Evolutionary conservation across 2,329 filamentous ascomycete genomes (phyloP), one percentile per base, ranked within the genome.

Genomic region (Aspergillus latus): DNA sequence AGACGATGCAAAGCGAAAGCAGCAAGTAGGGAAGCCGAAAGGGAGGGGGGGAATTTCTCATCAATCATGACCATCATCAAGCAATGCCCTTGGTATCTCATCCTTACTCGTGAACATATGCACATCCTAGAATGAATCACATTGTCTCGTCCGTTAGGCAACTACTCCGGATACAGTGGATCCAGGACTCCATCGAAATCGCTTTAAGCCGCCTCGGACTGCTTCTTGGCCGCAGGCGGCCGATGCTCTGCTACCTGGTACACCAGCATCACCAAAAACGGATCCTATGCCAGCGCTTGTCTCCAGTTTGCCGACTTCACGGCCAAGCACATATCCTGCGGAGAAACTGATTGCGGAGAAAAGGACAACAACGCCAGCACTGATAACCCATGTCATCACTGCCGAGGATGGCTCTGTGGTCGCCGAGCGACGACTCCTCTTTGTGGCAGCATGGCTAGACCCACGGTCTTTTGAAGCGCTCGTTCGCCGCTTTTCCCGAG

Each of bases 291-390:
- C 68, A 4, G 65, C 65, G 21, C 63, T 69, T 40, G 71, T 77
- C 64, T 86, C 84, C 2, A 80, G 72, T 50, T 78, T 75, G 1
- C 83, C 83, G 4, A 82, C 78, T 60, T 87, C 84, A 53, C 79
- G 79, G 9, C 85, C 85, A 11, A 86, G 76, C 11, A 82, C 80
- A 64, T 87, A 87, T 1, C 85, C 85, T 4, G 85, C 84, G 0
- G 82, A 83, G 68, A 87, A 88, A 63, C 83, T 85, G 59, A 87
- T 80, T 2, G 84, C 85, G 13, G 82, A 84, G 54, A 87, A 81
- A 0, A 87, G 76, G 2, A 87, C 82, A 1, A 87, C 82, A 15
- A 87, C 84, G 2, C 85, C 84, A 0, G 85, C 85, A 48, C 83
- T 84, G 46, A 87, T 80, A 4, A 87, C 82, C 85, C 85, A 88